Evolutionary conservation across 1,139 yeast genomes (phyloP).

Genomic region (Hyphopichia buzzinii): DNA sequence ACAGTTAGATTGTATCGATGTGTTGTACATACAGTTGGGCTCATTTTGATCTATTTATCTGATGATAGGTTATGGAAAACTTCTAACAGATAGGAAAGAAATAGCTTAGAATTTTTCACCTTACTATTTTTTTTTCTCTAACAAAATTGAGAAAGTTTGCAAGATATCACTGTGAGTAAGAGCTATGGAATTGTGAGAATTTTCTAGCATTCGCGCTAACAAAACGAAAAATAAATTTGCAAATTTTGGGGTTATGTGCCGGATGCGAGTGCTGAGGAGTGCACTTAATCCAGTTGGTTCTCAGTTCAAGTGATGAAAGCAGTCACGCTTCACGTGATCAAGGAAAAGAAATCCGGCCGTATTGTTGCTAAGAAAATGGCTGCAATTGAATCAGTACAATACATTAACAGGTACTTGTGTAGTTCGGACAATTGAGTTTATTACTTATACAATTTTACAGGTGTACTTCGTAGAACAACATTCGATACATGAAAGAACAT

Average conservation of each 20-base stretch:
- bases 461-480: not conserved
- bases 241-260: not conserved
- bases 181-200: not conserved
- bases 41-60: constrained; percentile 29
- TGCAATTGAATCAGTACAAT: too few species aligned
- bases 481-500: not conserved
- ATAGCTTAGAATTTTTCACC: constrained; percentile 12
- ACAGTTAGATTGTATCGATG: not conserved
- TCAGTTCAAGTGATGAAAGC: not conserved
- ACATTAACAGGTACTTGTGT: too few species aligned
- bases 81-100: constrained; percentile 3
- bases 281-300: too few species aligned
- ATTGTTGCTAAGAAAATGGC: too few species aligned
- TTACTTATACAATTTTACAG: too few species aligned
- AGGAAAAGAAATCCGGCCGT: too few species aligned
- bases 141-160: constrained; percentile 12
- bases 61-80: constrained; percentile 16
- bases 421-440: too few species aligned
- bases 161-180: constrained; percentile 5
- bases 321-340: constrained; percentile 3
- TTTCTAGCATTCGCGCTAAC: not conserved
- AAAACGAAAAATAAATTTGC: not conserved
- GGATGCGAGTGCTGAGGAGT: not conserved
- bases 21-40: constrained; percentile 29
- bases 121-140: constrained; percentile 10